Evolutionary conservation across 2,329 filamentous ascomycete species (phyloP), one percentile per base, ranked within the genome.

Genomic region (Fusarium sp.): DNA sequence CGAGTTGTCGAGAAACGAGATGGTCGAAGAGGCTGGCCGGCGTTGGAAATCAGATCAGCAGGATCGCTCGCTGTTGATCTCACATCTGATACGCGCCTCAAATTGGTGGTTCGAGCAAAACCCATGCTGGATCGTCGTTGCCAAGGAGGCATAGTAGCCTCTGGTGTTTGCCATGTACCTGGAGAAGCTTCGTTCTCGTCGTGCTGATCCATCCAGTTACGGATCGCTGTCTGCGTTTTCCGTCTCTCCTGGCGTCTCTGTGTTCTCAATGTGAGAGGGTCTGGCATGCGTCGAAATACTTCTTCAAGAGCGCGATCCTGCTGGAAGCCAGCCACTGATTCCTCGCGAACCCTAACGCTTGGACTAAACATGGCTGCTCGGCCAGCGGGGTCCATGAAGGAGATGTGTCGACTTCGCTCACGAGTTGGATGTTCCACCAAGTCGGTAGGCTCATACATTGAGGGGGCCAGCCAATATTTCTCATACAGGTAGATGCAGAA

Each of bases 281-380:
- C 90, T 28, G 92, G 93, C 0, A 89, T 88, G 20, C 88, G 85
- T 65, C 93, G 87, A 78, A 98, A 98, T 0, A 98, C 93, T 76
- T 98, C 94, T 71, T 97, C 95, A 23, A 98, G 82, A 10, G 93
- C 94, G 55, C 90, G 90, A 72, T 98, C 94, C 76, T 98, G 97
- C 73, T 95, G 92, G 74, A 92, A 95, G 2, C 94, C 96, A 37
- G 92, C 90, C 55, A 97, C 89, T 0, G 94, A 98, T 63, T 94
- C 94, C 77, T 97, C 94, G 46, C 93, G 89, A 27, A 94, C 85
- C 20, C 93, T 86, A 58, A 89, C 77, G 65, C 86, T 89, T 18
- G 92, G 92, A 74, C 91, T 94, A 78, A 97, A 96, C 9, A 94
- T 81, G 28, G 88, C 89, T 9, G 86, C 82, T 48, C 88, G 82